These are phyloP conservation scores for Colletotrichum endophyticum DNA, from an alignment of 2,329 filamentous ascomycete genomes.

Conservation along the genomic window DNA sequence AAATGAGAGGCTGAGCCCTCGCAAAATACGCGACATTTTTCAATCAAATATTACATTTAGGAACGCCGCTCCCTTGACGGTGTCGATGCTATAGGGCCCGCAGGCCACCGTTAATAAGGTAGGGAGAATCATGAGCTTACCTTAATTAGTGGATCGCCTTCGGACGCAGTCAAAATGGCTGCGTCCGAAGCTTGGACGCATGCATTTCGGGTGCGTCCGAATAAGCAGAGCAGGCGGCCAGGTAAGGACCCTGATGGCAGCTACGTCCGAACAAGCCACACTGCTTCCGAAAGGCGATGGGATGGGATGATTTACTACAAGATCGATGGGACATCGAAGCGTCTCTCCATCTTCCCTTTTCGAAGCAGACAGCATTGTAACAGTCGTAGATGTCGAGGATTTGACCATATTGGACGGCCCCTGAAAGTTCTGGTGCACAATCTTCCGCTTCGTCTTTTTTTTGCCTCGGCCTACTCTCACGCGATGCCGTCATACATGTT, in stretches of 20 bases:
- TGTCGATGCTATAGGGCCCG: not conserved
- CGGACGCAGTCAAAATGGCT: not conserved
- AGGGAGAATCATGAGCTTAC: not conserved
- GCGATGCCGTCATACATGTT: not conserved
- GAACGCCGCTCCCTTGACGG: not conserved
- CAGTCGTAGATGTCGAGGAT: not conserved
- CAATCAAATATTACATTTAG: not conserved
- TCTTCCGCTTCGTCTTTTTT: not conserved
- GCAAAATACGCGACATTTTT: not conserved
- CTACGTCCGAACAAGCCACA: too few relatives aligned
- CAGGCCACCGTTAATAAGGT: not conserved
- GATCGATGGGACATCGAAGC: not conserved
- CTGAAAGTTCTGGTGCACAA: not conserved
- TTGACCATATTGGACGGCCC: not conserved
- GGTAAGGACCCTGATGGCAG: too few relatives aligned
- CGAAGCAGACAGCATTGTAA: not conserved
- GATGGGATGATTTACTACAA: not conserved
- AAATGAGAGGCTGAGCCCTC: not conserved
- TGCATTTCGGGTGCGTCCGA: too few relatives aligned
- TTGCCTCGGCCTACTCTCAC: not conserved
- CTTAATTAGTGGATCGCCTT: not conserved
- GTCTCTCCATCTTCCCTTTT: too few relatives aligned
- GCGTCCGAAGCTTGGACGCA: not conserved
- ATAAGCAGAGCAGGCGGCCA: too few relatives aligned
- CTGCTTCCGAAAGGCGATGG: not conserved